Percentiles rank a stretch among this genome's conserved stretches.
Conservation (phyloP, 352 stramenopile species). For the Discostella stelligera region DNA sequence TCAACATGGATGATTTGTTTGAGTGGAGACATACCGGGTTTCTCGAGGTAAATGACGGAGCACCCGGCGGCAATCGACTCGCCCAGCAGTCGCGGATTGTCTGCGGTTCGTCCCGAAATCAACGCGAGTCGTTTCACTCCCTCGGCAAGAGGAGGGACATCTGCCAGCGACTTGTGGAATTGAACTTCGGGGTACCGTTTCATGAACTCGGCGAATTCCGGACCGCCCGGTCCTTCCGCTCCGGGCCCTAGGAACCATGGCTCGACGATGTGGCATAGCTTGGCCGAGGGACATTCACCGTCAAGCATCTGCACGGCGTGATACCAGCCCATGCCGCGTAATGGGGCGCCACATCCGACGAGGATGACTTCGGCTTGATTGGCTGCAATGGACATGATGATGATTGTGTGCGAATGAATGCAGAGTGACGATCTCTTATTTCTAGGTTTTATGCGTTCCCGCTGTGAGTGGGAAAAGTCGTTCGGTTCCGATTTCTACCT, state of each 20-base stretch:
- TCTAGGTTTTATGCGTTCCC: too few species aligned
- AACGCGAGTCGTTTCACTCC: slow-evolving; percentile 61
- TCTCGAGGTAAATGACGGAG: slow-evolving; percentile 77
- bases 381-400: neutral
- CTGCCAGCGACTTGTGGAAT: slow-evolving; percentile 62
- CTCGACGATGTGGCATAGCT: slow-evolving; percentile 72
- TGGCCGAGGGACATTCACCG: slow-evolving; percentile 60
- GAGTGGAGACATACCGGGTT: slow-evolving; percentile 62
- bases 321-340: slow-evolving; percentile 78
- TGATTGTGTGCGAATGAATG: too few species aligned
- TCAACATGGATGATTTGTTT: slow-evolving; percentile 29
- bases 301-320: slow-evolving; percentile 83
- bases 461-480: too few species aligned
- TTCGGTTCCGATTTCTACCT: too few species aligned
- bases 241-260: slow-evolving; percentile 77
- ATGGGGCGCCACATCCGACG: slow-evolving; percentile 74
- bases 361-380: slow-evolving; percentile 80
- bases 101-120: slow-evolving; percentile 77
- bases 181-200: slow-evolving; percentile 53
- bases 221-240: slow-evolving; percentile 46
- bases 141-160: slow-evolving; percentile 44
- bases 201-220: slow-evolving; percentile 70
- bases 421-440: too few species aligned
- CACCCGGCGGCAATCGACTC: slow-evolving; percentile 63
- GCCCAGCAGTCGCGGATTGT: slow-evolving; percentile 77